Evolutionary conservation across 805 yeast species (phyloP).

Genomic region (Yarrowia divulgata): DNA sequence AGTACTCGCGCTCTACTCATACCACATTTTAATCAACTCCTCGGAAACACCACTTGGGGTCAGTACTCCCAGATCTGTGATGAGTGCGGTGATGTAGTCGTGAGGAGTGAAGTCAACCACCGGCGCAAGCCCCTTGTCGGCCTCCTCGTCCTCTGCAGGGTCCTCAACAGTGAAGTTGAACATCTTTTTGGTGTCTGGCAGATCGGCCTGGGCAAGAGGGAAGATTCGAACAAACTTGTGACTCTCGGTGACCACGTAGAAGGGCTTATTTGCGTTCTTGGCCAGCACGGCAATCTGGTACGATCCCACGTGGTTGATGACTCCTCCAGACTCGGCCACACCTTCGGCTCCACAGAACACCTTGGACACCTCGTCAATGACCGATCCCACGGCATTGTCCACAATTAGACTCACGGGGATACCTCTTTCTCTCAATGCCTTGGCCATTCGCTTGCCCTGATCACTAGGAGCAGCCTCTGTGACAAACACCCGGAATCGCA

Average conservation of each 20-base stretch:
- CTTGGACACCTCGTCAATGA: constrained; percentile 89
- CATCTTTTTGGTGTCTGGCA: constrained; percentile 64
- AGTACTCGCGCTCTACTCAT: constrained; percentile 65
- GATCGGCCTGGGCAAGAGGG: constrained; percentile 91
- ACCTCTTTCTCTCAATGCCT: constrained; percentile 67
- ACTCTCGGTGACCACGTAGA: constrained; percentile 91
- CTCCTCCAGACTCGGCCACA: constrained; percentile 98
- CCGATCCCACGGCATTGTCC: constrained; percentile 93
- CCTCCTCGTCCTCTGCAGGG: constrained; percentile 45
- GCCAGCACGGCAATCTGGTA: constrained; percentile 95
- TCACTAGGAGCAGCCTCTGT: constrained; percentile 91
- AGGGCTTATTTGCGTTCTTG: constrained; percentile 86
- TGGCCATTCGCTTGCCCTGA: constrained; percentile 76
- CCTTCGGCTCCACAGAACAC: constrained; percentile 98
- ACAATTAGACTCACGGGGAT: constrained; percentile 89
- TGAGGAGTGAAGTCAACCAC: constrained; percentile 93
- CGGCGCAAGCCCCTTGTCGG: constrained; percentile 58
- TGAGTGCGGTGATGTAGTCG: constrained; percentile 91
- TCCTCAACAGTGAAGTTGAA: constrained; percentile 54
- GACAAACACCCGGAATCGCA: constrained; percentile 87
- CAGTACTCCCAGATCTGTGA: constrained; percentile 94
- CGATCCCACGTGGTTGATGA: constrained; percentile 89
- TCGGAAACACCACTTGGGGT: constrained; percentile 99
- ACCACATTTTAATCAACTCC: constrained; percentile 97
- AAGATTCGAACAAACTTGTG: constrained; percentile 96